These are phyloP conservation scores for Thelonectria rubi DNA, from an alignment of 2,329 filamentous ascomycete genomes.

Conservation along the genomic window DNA sequence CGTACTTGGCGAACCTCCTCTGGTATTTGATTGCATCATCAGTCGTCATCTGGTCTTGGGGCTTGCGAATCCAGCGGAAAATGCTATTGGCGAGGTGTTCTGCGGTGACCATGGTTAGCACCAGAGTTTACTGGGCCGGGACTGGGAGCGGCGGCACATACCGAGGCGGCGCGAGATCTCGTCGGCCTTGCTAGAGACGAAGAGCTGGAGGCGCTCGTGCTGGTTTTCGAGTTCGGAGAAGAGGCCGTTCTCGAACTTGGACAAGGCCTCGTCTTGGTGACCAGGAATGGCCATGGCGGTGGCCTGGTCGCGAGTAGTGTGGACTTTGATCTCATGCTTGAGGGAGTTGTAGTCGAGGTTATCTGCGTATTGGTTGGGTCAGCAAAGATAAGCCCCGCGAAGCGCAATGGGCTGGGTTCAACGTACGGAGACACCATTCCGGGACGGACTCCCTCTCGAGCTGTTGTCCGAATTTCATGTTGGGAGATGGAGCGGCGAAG, in stretches of 20 bases:
- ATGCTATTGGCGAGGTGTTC: conserved; percentile 60
- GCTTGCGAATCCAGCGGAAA: conserved; percentile 56
- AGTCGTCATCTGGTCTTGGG: conserved; percentile 39
- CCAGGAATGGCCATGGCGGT: conserved; percentile 79
- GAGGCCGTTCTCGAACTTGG: conserved; percentile 75
- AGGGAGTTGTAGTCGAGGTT: conserved; percentile 91
- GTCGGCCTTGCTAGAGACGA: conserved; percentile 81
- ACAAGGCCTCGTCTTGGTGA: conserved; percentile 65
- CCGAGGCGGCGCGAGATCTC: conserved; percentile 77
- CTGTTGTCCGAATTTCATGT: conserved; percentile 59
- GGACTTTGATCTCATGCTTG: conserved; percentile 83
- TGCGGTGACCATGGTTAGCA: conserved; percentile 43
- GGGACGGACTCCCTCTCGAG: conserved; percentile 80
- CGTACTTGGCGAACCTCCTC: conserved; percentile 62
- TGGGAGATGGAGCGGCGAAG: conserved; percentile 18
- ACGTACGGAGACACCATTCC: conserved; percentile 80
- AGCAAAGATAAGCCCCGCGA: background rate
- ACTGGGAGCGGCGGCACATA: conserved; percentile 49
- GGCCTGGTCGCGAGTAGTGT: conserved; percentile 77
- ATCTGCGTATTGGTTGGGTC: conserved; percentile 57
- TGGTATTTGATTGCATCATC: conserved; percentile 57
- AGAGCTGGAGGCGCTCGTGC: conserved; percentile 80
- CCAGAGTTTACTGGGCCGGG: conserved; percentile 12
- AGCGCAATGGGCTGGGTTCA: background rate
- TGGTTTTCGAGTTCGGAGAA: conserved; percentile 76